Evolutionary conservation across 2,329 filamentous ascomycete species (phyloP).

Genomic region (Fusarium sp.): DNA sequence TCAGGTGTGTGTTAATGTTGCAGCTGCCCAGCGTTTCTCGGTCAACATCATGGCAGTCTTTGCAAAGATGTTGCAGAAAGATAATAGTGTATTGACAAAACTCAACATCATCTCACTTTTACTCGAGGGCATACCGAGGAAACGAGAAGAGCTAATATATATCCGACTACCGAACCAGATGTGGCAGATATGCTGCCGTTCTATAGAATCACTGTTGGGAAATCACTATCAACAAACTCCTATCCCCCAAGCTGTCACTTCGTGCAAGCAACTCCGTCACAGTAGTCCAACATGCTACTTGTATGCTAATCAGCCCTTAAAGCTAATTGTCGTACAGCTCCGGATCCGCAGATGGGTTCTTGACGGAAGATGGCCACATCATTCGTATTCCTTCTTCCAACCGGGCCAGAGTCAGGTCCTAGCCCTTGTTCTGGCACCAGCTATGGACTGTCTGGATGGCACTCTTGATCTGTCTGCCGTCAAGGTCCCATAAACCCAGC

Average conservation of each 20-base stretch:
- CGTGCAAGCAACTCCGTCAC: background rate
- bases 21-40: too few species aligned
- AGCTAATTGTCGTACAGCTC: conserved; percentile 40
- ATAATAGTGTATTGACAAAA: too few species aligned
- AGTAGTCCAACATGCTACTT: too few species aligned
- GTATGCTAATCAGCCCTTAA: background rate
- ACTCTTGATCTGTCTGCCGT: conserved; percentile 58
- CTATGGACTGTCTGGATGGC: conserved; percentile 56
- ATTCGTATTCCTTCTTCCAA: conserved; percentile 57
- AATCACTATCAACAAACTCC: background rate
- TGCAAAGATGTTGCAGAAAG: too few species aligned
- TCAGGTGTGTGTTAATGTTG: too few species aligned
- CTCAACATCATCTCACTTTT: too few species aligned
- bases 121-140: background rate
- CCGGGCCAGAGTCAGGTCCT: conserved; percentile 52
- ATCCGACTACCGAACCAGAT: background rate
- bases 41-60: too few species aligned
- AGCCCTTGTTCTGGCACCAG: conserved; percentile 56
- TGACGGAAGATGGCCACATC: conserved; percentile 54
- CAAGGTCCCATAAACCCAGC: conserved; percentile 53
- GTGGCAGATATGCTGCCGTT: background rate
- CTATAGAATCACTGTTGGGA: background rate
- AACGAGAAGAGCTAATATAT: background rate
- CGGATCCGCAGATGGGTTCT: conserved; percentile 44
- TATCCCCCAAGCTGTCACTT: background rate